Evolutionary conservation across 352 stramenopile genomes (phyloP).

Genomic region (Elongisporangium senticosum): DNA sequence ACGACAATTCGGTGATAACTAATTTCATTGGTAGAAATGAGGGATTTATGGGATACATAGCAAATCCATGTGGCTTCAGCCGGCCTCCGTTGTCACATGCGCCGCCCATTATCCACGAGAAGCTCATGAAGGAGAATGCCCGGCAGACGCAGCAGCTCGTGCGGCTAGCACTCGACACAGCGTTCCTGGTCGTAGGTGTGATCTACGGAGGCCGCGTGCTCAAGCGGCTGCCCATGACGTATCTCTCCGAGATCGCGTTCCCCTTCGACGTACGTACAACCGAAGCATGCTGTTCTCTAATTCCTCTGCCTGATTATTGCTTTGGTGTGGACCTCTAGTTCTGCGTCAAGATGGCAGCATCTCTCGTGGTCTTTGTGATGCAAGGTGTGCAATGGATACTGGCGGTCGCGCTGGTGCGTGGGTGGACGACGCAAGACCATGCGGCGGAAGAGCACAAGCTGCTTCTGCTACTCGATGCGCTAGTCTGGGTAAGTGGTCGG

Average conservation of each 20-base stretch:
- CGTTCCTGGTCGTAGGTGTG: slow-evolving; percentile 50
- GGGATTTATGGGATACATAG: background rate
- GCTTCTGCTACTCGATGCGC: slow-evolving; percentile 44
- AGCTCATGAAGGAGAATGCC: background rate
- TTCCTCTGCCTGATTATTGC: background rate
- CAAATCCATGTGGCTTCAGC: background rate
- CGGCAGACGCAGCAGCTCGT: slow-evolving; percentile 12
- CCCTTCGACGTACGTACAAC: slow-evolving; percentile 47
- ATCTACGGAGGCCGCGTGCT: slow-evolving; percentile 51
- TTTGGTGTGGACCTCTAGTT: slow-evolving; percentile 27
- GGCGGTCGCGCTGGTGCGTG: background rate
- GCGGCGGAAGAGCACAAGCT: slow-evolving; percentile 23
- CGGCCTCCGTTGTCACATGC: background rate
- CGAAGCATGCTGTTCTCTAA: background rate
- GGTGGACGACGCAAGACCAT: background rate
- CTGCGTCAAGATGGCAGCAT: slow-evolving; percentile 52
- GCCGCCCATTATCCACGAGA: background rate
- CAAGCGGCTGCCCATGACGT: slow-evolving; percentile 55
- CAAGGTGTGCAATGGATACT: slow-evolving; percentile 41
- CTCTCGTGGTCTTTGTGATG: slow-evolving; percentile 34
- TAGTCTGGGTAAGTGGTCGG: slow-evolving; percentile 40
- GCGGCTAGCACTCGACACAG: slow-evolving; percentile 22
- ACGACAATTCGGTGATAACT: background rate
- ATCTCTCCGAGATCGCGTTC: slow-evolving; percentile 73
- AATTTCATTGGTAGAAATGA: background rate